Percentiles rank a stretch among this genome's conserved stretches.
Evolutionary conservation across 306 rosid species (phyloP).

Genomic region (Quercus variabilis): DNA sequence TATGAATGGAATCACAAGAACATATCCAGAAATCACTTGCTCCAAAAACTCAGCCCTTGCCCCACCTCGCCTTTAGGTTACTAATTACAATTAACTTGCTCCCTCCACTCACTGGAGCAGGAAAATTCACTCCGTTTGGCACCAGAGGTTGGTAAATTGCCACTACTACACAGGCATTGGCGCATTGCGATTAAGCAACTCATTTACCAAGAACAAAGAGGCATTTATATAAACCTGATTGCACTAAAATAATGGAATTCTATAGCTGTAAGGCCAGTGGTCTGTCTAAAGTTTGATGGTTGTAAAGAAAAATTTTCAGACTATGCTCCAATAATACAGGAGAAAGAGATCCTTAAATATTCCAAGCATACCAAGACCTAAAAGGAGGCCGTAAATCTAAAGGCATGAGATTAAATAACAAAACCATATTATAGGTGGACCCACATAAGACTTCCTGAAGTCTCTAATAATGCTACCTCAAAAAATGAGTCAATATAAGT

Average conservation of each 20-base stretch:
- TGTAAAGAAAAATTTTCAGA: background rate
- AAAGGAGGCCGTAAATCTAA: background rate
- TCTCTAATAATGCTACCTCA: background rate
- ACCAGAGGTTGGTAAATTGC: too few relatives aligned
- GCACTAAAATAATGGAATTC: background rate
- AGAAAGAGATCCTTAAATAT: background rate
- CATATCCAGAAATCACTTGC: too few relatives aligned
- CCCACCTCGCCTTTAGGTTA: too few relatives aligned
- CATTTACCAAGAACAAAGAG: background rate
- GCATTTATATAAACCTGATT: background rate
- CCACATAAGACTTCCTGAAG: background rate
- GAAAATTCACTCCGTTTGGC: too few relatives aligned
- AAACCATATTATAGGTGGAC: too few relatives aligned
- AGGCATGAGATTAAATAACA: too few relatives aligned
- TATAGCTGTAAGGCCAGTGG: background rate
- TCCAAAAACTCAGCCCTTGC: too few relatives aligned
- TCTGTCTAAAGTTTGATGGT: background rate
- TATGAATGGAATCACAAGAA: too few relatives aligned
- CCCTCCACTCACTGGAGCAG: too few relatives aligned
- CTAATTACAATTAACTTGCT: too few relatives aligned
- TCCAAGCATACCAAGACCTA: background rate
- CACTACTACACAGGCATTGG: too few relatives aligned
- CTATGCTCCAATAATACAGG: background rate
- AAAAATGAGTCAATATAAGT: background rate
- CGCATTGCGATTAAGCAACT: too few relatives aligned